These are phyloP conservation scores for Chalciporus chontae DNA, from an alignment of 768 basidiomycete species.

Conservation along the genomic window DNA sequence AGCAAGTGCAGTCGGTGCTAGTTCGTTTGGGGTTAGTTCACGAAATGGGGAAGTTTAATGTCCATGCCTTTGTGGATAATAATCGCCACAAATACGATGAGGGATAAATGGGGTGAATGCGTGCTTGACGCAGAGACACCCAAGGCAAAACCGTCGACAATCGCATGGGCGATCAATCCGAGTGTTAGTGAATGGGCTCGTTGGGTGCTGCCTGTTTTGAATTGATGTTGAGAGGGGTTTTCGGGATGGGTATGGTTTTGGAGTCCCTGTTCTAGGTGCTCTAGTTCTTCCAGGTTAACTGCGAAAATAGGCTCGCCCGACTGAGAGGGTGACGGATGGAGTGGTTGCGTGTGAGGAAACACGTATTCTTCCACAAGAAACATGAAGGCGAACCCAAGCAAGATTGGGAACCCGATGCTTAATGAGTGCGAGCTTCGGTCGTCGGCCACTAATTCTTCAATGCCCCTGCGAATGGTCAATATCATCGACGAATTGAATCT, in stretches of 20 bases:
- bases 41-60: background rate
- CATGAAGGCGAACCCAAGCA: constrained; percentile 55
- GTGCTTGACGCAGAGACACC: constrained; percentile 65
- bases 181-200: constrained; percentile 73
- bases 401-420: constrained; percentile 58
- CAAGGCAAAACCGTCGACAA: constrained; percentile 90
- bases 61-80: constrained; percentile 81
- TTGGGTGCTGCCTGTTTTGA: constrained; percentile 25
- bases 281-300: constrained; percentile 58
- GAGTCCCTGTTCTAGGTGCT: constrained; percentile 36
- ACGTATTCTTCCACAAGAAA: constrained; percentile 65
- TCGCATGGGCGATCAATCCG: constrained; percentile 82
- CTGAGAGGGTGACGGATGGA: constrained; percentile 11
- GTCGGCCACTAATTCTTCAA: constrained; percentile 53
- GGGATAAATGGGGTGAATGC: constrained; percentile 51
- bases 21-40: constrained; percentile 10
- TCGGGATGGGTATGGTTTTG: constrained; percentile 5
- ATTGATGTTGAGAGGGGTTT: constrained; percentile 5
- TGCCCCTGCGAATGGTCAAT: constrained; percentile 49
- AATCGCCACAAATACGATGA: constrained; percentile 88
- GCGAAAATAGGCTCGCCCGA: constrained; percentile 42
- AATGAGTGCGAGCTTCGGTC: constrained; percentile 43
- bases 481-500: background rate
- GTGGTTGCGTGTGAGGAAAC: constrained; percentile 46
- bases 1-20: constrained; percentile 90